Conservation (phyloP, 495 filamentous ascomycete genomes). For the Hyaloscypha variabilis region DNA sequence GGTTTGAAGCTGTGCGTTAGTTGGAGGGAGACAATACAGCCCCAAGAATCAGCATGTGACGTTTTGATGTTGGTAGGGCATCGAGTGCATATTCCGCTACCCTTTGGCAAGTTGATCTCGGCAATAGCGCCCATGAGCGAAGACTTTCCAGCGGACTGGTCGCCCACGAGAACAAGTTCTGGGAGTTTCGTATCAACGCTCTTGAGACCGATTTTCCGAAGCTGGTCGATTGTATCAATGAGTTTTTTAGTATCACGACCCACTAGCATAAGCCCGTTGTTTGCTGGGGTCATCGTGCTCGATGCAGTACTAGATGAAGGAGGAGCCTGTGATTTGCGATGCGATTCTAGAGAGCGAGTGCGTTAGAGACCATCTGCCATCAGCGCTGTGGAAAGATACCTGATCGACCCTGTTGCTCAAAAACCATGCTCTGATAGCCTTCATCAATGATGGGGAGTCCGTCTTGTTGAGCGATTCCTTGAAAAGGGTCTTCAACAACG, state of each 20-base stretch:
- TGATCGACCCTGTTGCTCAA: conserved; percentile 15
- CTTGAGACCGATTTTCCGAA: conserved; percentile 26
- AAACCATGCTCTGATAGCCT: conserved; percentile 7
- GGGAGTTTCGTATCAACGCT: conserved; percentile 55
- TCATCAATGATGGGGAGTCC: conserved; percentile 16
- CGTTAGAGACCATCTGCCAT: neutral
- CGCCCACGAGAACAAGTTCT: conserved; percentile 77
- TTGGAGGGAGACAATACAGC: conserved; percentile 63
- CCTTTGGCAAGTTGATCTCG: conserved; percentile 74
- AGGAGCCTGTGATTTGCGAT: neutral
- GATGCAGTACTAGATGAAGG: neutral
- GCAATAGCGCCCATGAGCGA: conserved; percentile 80
- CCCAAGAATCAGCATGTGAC: conserved; percentile 53
- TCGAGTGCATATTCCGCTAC: conserved; percentile 66
- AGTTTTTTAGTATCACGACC: conserved; percentile 25
- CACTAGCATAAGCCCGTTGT: conserved; percentile 23
- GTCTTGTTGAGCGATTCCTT: conserved; percentile 3
- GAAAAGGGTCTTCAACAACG: conserved; percentile 4
- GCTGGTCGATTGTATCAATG: conserved; percentile 26
- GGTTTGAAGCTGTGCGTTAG: conserved; percentile 50
- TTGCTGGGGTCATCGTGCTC: neutral
- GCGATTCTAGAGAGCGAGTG: neutral
- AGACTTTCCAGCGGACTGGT: conserved; percentile 80
- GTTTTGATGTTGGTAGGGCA: conserved; percentile 79
- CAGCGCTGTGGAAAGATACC: neutral